Evolutionary conservation across 2,329 filamentous ascomycete species (phyloP).

Genomic region (Acarospora socialis): DNA sequence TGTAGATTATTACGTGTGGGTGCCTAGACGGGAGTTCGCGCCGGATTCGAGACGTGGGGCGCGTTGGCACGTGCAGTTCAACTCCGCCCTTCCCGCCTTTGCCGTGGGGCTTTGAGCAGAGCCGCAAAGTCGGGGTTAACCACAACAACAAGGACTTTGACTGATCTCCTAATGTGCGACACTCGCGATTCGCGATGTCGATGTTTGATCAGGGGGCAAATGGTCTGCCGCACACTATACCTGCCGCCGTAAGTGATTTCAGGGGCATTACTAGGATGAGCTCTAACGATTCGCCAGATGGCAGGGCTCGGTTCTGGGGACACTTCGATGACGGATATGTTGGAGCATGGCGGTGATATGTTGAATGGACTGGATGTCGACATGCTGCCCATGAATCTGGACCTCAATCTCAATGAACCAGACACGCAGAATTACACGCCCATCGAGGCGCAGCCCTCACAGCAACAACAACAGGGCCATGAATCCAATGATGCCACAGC

Average conservation of each 20-base stretch:
- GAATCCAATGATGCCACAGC: slow-evolving; percentile 18
- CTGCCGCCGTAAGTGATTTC: background rate
- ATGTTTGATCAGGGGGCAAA: slow-evolving; percentile 11
- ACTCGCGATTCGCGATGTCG: slow-evolving; percentile 8
- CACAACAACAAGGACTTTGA: no score
- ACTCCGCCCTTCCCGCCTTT: no score
- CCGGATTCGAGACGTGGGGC: no score
- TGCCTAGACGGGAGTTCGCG: no score
- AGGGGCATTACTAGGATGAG: no score
- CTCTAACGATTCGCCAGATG: slow-evolving; percentile 16
- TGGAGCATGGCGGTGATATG: slow-evolving; percentile 22
- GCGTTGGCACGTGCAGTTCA: no score
- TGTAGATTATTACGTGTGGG: no score
- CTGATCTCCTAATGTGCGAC: no score
- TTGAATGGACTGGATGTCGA: slow-evolving; percentile 31
- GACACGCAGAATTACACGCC: slow-evolving; percentile 17
- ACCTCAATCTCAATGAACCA: slow-evolving; percentile 24
- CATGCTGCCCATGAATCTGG: slow-evolving; percentile 34
- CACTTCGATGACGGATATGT: slow-evolving; percentile 17
- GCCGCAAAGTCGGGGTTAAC: no score
- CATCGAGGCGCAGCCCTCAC: slow-evolving; percentile 12
- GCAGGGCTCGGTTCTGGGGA: slow-evolving; percentile 11
- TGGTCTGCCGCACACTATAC: slow-evolving; percentile 5
- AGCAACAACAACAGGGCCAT: slow-evolving; percentile 18
- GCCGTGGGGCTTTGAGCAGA: no score